phyloP scores from a whole-genome alignment of 208 protist species.

The Phytomonas sp. region DNA sequence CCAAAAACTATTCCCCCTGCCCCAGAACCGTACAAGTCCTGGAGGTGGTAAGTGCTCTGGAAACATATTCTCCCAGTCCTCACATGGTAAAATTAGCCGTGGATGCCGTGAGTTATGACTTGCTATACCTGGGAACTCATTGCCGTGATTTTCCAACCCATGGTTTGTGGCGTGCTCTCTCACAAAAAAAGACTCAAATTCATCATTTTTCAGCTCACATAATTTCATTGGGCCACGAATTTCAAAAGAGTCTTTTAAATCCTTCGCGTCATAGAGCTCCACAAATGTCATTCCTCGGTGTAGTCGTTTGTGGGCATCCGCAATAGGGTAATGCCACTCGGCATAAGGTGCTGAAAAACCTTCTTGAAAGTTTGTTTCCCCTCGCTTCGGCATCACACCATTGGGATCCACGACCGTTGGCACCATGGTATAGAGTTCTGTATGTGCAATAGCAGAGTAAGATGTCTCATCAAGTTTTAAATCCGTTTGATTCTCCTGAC shows the following conservation, averaged over 20 bases:
- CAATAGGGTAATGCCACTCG: not conserved
- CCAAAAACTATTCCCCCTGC: not conserved
- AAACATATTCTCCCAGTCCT: constrained; percentile 25
- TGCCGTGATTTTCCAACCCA: not conserved
- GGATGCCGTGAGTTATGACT: constrained; percentile 1
- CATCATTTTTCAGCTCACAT: constrained; percentile 24
- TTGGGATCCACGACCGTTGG: constrained; percentile 16
- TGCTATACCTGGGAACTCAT: not conserved
- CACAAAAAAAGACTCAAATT: constrained; percentile 21
- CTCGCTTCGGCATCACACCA: not conserved
- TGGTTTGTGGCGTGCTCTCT: not conserved
- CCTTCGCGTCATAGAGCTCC: constrained; percentile 40
- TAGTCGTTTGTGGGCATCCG: constrained; percentile 7
- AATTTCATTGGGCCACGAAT: constrained; percentile 31
- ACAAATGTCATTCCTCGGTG: constrained; percentile 53
- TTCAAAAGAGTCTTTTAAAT: constrained; percentile 34
- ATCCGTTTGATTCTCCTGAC: not conserved
- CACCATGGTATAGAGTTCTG: constrained; percentile 14
- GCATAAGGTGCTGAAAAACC: not conserved
- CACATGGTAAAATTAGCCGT: constrained; percentile 30
- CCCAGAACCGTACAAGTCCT: constrained; percentile 15
- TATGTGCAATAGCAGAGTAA: not conserved
- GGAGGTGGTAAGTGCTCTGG: constrained; percentile 17
- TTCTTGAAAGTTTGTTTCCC: not conserved
- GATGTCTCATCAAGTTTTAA: not conserved